Percentiles rank a stretch among this genome's conserved stretches.
Conservation (phyloP, 73 alveolate species). For the Paramecium biaurelia region DNA sequence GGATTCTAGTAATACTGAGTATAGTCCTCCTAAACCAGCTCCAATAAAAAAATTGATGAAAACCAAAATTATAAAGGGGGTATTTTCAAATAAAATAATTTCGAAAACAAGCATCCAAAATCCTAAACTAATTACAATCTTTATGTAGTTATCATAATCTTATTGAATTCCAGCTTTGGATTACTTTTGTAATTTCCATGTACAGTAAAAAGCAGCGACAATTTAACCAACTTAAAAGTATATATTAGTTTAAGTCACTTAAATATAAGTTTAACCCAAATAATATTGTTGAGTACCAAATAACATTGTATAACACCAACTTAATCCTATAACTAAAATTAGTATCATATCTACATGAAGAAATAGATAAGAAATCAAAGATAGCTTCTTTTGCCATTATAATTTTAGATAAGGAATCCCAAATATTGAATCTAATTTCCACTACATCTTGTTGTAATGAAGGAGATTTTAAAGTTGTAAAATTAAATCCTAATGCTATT, state of each 20-base stretch:
- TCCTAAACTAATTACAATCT: not conserved
- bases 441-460: not conserved
- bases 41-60: not conserved
- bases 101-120: not conserved
- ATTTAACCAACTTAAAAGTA: not conserved
- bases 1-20: not conserved
- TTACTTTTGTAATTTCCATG: not conserved
- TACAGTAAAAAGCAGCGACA: not conserved
- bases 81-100: not conserved
- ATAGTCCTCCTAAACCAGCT: not conserved
- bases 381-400: not conserved
- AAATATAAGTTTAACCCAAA: not conserved
- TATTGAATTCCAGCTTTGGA: not conserved
- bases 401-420: not conserved
- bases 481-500: not conserved
- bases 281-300: not conserved
- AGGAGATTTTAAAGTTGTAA: not conserved
- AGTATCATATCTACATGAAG: not conserved
- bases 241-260: not conserved
- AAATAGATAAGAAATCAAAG: not conserved
- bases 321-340: not conserved
- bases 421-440: not conserved
- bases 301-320: constrained; percentile 8
- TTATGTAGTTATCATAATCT: not conserved
- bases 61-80: not conserved